A percentile compares a stretch with the other conserved stretches of the same genome.
phyloP scores from a whole-genome alignment of 257 asterid species.

The Paulownia fortunei region DNA sequence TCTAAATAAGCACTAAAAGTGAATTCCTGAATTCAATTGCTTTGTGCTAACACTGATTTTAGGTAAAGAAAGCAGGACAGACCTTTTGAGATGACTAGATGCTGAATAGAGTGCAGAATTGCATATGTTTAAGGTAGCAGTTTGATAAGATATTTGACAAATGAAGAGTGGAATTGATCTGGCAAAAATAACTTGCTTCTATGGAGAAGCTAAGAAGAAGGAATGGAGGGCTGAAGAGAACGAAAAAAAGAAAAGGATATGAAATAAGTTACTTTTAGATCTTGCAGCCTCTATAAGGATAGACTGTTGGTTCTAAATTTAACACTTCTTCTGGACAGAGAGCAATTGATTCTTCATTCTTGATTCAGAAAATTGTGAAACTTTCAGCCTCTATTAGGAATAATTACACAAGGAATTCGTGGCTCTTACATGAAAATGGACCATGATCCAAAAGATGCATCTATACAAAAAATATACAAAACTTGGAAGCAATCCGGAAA shows the following conservation, averaged over 20 bases:
- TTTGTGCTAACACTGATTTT: neutral
- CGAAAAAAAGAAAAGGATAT: neutral
- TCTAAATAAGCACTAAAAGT: constrained; percentile 22
- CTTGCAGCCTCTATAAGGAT: constrained; percentile 5
- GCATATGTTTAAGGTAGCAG: neutral
- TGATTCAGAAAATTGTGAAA: neutral
- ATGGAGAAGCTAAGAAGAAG: constrained; percentile 2
- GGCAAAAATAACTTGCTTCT: neutral
- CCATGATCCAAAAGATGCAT: constrained; percentile 2
- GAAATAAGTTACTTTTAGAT: neutral
- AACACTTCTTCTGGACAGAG: constrained; percentile 9
- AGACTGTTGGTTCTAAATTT: neutral
- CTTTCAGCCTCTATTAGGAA: neutral
- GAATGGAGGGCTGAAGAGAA: constrained; percentile 10
- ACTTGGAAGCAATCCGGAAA: neutral
- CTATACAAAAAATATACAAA: neutral
- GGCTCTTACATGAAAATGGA: neutral
- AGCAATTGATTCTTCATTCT: neutral
- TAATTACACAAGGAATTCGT: neutral
- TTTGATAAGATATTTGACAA: neutral
- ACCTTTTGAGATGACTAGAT: neutral
- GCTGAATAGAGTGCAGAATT: neutral
- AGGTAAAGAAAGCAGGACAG: neutral
- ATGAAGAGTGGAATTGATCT: neutral
- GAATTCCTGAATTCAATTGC: neutral